Conservation (phyloP, 2,329 filamentous ascomycete species). For the Sporothrix pallida region DNA sequence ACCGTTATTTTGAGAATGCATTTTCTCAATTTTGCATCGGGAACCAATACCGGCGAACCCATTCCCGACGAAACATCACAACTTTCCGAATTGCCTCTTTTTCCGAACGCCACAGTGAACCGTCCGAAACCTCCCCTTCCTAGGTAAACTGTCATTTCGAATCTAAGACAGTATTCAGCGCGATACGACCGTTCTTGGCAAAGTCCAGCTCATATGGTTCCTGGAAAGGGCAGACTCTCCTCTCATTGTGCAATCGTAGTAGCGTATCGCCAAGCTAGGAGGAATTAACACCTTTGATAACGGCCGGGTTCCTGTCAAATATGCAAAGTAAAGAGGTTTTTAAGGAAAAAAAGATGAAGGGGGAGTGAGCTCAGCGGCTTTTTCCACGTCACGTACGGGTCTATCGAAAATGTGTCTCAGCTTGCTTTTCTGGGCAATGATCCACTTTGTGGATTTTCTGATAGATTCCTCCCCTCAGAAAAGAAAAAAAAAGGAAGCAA, state of each 20-base stretch:
- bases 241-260: not conserved
- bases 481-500: not conserved
- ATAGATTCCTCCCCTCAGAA: not conserved
- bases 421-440: not conserved
- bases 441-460: not conserved
- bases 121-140: not conserved
- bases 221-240: not conserved
- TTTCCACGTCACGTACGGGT: not conserved
- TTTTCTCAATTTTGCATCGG: not conserved
- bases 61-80: not conserved
- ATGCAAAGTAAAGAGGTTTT: not conserved
- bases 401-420: constrained; percentile 18
- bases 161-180: not conserved
- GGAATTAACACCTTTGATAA: not conserved
- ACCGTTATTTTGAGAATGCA: not conserved
- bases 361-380: too few species aligned
- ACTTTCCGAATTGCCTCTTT: not conserved
- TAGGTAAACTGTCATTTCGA: not conserved
- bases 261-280: not conserved
- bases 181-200: not conserved
- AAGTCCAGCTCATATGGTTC: not conserved
- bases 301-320: constrained; percentile 1
- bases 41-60: not conserved
- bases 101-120: not conserved
- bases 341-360: too few species aligned